A percentile compares a stretch with the other conserved stretches of the same genome.
Evolutionary conservation across 2,329 filamentous ascomycete species (phyloP).

Genomic region (Aotearoamyces nothofagi): DNA sequence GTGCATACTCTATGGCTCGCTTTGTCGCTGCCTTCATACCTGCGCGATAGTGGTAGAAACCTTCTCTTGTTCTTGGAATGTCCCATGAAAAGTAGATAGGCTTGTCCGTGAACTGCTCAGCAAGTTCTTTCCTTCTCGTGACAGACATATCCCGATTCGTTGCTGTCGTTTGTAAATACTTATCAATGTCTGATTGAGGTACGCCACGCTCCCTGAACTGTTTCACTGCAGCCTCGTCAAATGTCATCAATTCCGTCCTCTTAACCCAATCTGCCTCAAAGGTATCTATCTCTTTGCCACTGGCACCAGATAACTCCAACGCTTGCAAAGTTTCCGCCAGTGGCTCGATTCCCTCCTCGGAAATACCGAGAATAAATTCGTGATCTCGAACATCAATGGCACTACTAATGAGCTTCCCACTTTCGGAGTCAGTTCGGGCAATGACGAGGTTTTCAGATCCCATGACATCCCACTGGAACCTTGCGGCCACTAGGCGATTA

Average conservation of each 20-base stretch:
- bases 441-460: conserved; percentile 89
- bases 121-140: conserved; percentile 58
- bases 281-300: background rate
- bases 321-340: conserved; percentile 77
- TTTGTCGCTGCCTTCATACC: conserved; percentile 82
- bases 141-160: conserved; percentile 63
- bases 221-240: conserved; percentile 75
- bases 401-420: conserved; percentile 76
- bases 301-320: conserved; percentile 46
- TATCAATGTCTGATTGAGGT: conserved; percentile 44
- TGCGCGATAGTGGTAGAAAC: conserved; percentile 79
- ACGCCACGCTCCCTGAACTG: conserved; percentile 57
- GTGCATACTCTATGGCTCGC: conserved; percentile 79
- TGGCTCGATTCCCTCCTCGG: conserved; percentile 58
- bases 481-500: conserved; percentile 78
- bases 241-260: conserved; percentile 68
- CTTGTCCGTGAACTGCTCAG: conserved; percentile 47
- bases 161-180: conserved; percentile 48
- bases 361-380: conserved; percentile 85
- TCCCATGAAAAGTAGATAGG: conserved; percentile 82
- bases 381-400: conserved; percentile 91
- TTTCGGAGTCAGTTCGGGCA: conserved; percentile 90
- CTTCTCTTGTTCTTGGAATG: conserved; percentile 81
- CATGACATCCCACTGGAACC: conserved; percentile 99
- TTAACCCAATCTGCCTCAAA: conserved; percentile 87